phyloP scores from a whole-genome alignment of 441 rosid species.

The Pelargonium australe region DNA sequence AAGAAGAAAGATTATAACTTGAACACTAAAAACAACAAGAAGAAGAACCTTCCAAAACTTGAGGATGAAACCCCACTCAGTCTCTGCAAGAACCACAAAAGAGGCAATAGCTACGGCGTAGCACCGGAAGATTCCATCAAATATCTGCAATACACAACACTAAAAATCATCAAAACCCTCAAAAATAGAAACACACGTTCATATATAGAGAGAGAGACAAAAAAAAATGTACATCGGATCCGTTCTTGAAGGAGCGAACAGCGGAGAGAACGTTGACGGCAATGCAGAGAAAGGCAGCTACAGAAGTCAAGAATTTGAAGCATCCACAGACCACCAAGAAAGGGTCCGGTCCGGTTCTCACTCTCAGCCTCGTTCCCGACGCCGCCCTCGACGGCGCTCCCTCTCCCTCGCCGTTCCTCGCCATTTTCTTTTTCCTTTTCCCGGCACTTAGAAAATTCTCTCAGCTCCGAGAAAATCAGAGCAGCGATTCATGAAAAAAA shows the following conservation, averaged over 20 bases:
- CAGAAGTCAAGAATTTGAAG: constrained; percentile 58
- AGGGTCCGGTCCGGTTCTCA: constrained; percentile 42
- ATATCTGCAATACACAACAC: constrained; percentile 24
- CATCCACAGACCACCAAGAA: constrained; percentile 64
- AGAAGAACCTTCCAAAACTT: constrained; percentile 63
- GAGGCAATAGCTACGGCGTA: constrained; percentile 68
- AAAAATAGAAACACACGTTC: neutral
- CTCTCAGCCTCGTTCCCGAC: constrained; percentile 21
- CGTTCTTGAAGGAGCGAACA: constrained; percentile 56
- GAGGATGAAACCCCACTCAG: constrained; percentile 75
- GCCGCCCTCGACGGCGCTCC: constrained; percentile 18
- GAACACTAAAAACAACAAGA: neutral
- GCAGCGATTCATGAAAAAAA: neutral
- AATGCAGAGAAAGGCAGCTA: constrained; percentile 67
- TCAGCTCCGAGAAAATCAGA: neutral
- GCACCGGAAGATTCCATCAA: constrained; percentile 55
- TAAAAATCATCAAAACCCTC: constrained; percentile 44
- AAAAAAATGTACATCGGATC: constrained; percentile 54
- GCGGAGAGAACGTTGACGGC: constrained; percentile 84
- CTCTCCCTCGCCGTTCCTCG: constrained; percentile 25
- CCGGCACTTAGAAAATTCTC: neutral
- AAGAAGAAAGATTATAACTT: neutral
- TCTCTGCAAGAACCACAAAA: constrained; percentile 71
- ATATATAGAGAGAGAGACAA: neutral
- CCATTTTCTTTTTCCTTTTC: constrained; percentile 20